phyloP scores from a whole-genome alignment of 495 filamentous ascomycete genomes.

The Penicillium macrosclerotiorum region DNA sequence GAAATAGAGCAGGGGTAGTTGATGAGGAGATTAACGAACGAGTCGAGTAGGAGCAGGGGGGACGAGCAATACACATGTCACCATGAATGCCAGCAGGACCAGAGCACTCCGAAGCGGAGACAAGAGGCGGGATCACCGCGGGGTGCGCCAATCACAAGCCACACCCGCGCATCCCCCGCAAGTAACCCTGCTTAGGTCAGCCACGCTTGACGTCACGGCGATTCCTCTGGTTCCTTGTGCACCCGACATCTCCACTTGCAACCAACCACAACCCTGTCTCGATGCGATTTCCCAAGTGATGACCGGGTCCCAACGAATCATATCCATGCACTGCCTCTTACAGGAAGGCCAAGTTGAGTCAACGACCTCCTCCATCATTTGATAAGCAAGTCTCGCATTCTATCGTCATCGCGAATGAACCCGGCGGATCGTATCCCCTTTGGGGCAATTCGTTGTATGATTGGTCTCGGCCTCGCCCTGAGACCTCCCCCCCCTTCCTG shows the following conservation, averaged over 20 bases:
- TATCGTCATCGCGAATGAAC: slow-evolving; percentile 4
- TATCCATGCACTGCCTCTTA: too few species aligned
- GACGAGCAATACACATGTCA: too few species aligned
- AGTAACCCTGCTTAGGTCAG: background rate
- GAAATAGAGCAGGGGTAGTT: background rate
- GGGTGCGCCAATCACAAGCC: slow-evolving; percentile 12
- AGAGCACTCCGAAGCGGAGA: slow-evolving; percentile 15
- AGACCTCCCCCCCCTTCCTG: background rate
- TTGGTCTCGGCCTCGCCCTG: background rate
- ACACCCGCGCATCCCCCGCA: background rate
- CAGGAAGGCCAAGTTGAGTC: too few species aligned
- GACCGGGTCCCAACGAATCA: background rate
- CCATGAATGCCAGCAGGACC: slow-evolving; percentile 14
- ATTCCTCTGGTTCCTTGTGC: background rate
- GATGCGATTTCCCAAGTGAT: too few species aligned
- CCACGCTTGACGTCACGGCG: slow-evolving; percentile 6
- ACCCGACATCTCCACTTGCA: too few species aligned
- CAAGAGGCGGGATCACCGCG: slow-evolving; percentile 1
- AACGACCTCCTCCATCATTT: too few species aligned
- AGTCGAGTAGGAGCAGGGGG: slow-evolving; percentile 4
- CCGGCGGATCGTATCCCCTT: slow-evolving; percentile 1
- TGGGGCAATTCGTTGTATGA: background rate
- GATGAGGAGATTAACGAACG: background rate
- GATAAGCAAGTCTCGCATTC: background rate
- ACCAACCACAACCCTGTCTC: too few species aligned